Evolutionary conservation across 805 yeast species (phyloP), one percentile per base, ranked within the genome.

Genomic region (Nakazawaea sp.): DNA sequence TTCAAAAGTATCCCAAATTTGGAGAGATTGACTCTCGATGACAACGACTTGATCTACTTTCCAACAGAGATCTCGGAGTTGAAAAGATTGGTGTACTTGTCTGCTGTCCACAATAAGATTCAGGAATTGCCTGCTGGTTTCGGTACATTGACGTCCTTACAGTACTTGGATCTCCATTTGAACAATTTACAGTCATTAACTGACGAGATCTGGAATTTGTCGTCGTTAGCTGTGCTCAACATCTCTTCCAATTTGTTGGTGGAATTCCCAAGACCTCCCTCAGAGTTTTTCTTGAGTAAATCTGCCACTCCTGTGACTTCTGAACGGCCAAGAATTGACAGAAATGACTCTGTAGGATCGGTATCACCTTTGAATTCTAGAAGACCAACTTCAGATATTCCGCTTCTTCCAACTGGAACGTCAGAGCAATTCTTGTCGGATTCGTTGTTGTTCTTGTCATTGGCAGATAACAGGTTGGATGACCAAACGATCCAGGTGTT

Each of bases 391-490:
- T 26, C 27, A 7, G 33, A 27, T 21, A 39, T 18, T 16, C 21
- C 29, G 15, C 33, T 24, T 27, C 23, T 19, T 3, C 27, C 18
- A 18, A 28, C 23, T n/a, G 19, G 20, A 13, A 6, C 18, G 4
- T 18, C 13, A 16, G 23, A 24, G 5, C 43, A 40, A 18, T 39
- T 28, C 18, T 34, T 39, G 15, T 39, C 42, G 5, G 37, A 38
- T 28, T 45, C 64, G 21, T 61, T 88, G 41, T 56, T 69, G 38
- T 61, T 65, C 18, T 68, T 92, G 27, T 70, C 77, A 27, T 63
- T 87, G 28, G 83, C 92, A 11, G 97, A 90, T 53, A 92, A 92
- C 55, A 78, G 87, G 44, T 68, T 92, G 24, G 72, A 69, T 18
- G 96, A 90, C 51, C 81, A 81, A 5, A 75, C 80, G 42, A 79